Conservation (phyloP, 768 basidiomycete genomes). For the Chalciporus piperatus region DNA sequence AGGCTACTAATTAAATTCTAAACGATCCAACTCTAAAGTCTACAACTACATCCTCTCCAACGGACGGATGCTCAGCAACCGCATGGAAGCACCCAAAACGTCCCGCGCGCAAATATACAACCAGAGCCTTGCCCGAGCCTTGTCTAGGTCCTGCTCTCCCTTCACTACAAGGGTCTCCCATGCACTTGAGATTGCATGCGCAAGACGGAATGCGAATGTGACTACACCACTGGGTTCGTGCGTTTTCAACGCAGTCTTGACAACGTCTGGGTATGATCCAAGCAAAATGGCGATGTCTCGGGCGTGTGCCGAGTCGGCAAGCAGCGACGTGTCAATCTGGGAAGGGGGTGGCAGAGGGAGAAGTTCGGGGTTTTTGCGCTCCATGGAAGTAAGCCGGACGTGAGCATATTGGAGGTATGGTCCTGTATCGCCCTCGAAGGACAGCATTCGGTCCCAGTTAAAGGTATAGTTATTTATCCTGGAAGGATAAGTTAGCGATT, state of each 20-base stretch:
- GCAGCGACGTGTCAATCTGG: constrained; percentile 65
- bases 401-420: constrained; percentile 97
- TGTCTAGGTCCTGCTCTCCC: constrained; percentile 71
- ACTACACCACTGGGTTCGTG: constrained; percentile 91
- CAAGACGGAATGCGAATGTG: constrained; percentile 83
- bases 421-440: constrained; percentile 94
- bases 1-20: neutral
- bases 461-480: constrained; percentile 97
- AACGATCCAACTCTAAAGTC: neutral
- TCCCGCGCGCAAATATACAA: constrained; percentile 86
- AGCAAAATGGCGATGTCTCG: constrained; percentile 86
- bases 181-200: constrained; percentile 85
- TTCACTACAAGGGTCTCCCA: constrained; percentile 91
- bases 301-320: constrained; percentile 67
- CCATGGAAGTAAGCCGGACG: constrained; percentile 87
- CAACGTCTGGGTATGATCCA: constrained; percentile 88
- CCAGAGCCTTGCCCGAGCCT: constrained; percentile 83
- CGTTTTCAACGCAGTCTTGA: constrained; percentile 78
- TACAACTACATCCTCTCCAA: constrained; percentile 81
- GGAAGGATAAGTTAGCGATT: neutral
- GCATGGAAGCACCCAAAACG: constrained; percentile 85
- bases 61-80: constrained; percentile 83
- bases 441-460: constrained; percentile 91
- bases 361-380: constrained; percentile 87
- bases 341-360: constrained; percentile 69